Evolutionary conservation across 1,284 basidiomycete genomes (phyloP), one percentile per base, ranked within the genome.

Genomic region (Pascua guehoae): DNA sequence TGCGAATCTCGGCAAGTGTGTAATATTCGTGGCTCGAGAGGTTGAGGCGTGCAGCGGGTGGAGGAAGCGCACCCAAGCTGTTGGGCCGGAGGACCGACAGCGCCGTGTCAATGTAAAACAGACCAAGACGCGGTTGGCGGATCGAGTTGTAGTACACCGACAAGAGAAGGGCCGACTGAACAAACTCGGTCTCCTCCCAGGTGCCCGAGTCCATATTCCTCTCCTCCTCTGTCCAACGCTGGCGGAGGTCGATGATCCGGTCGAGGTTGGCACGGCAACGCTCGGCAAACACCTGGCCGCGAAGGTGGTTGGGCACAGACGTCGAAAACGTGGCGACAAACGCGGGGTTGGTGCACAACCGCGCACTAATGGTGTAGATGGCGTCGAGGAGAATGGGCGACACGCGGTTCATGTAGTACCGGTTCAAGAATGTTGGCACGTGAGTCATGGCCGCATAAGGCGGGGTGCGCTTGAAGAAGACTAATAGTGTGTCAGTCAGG

Each of bases 391-490:
- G 67, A 43, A 76, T 66, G 7, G 74, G 71, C 12, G 77, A 75
- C 5, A 75, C 68, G 47, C 72, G 71, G 40, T 67, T 68, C 41
- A 75, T 72, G 59, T 77, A 78, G 12, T 76, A 66, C 12, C 79
- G 75, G 55, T 79, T 72, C 11, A 75, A 65, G 66, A 80, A 79
- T 4, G 76, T 78, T 24, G 79, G 69, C 17, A 67, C 65, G 61
- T 80, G 79, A 50, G 79, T 67, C 69, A 79, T 75, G 43, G 71
- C 63, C 42, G 66, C 68, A 62, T 75, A 76, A 32, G 79, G 78
- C 16, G 71, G 71, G 8, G 78, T 68, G 37, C 73, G 69, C 15
- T 72, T 68, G 60, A 79, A 73, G 65, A 79, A 79, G 67, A 70
- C 72, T 74, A 44, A 11, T n/a, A 40, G n/a, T n/a, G 49, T 36